These are phyloP conservation scores for Trichoderma sp. DNA, from an alignment of 2,329 filamentous ascomycete species.

Conservation along the genomic window DNA sequence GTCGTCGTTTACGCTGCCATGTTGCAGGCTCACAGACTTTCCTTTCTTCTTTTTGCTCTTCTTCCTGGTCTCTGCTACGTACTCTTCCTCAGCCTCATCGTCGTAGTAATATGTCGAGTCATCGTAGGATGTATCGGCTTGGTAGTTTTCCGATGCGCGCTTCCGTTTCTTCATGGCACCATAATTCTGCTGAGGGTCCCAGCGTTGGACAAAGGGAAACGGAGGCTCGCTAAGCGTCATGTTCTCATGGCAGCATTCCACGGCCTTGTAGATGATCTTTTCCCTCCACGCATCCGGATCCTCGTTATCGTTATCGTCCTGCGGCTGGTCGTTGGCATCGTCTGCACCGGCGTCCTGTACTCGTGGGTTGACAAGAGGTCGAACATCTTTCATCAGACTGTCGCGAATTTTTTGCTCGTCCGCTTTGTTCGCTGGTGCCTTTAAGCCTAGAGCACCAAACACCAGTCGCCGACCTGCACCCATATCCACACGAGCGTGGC, in stretches of 20 bases:
- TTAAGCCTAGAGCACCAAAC: conserved; percentile 70
- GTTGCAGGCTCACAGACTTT: conserved; percentile 28
- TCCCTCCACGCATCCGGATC: conserved; percentile 67
- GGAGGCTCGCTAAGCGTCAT: conserved; percentile 72
- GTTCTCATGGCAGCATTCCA: conserved; percentile 76
- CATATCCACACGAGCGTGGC: conserved; percentile 40
- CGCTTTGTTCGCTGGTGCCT: conserved; percentile 64
- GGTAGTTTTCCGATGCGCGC: conserved; percentile 39
- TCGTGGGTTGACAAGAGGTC: conserved; percentile 39
- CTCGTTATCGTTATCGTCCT: conserved; percentile 28
- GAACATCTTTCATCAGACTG: conserved; percentile 56
- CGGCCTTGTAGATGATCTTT: conserved; percentile 71
- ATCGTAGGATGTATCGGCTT: conserved; percentile 32
- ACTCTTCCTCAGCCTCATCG: conserved; percentile 37
- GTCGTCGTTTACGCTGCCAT: conserved; percentile 19
- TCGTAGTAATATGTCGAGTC: conserved; percentile 32
- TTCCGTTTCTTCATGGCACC: conserved; percentile 49
- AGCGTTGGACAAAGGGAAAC: conserved; percentile 86
- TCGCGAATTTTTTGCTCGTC: conserved; percentile 64
- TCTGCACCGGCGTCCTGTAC: conserved; percentile 24
- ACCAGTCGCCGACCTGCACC: conserved; percentile 65
- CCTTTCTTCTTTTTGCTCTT: conserved; percentile 42
- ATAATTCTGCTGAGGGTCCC: conserved; percentile 71
- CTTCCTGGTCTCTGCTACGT: conserved; percentile 22
- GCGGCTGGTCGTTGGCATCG: neutral